phyloP scores from a whole-genome alignment of 1,139 yeast species.

The Suhomyces bribrorum region DNA sequence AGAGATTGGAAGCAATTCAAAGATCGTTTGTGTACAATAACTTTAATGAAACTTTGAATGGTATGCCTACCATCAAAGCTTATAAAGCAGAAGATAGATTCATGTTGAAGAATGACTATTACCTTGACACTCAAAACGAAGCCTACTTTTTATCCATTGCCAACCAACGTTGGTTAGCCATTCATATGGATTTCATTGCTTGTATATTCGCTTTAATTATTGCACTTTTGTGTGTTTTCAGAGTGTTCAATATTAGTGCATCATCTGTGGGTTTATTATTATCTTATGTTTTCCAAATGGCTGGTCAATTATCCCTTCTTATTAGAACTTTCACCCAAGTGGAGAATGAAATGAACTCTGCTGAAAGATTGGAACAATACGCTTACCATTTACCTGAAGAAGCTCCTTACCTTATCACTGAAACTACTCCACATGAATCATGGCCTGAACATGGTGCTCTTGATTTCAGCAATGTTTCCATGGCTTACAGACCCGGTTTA shows the following conservation, averaged over 20 bases:
- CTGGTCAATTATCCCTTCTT: slow-evolving; percentile 49
- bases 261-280: slow-evolving; percentile 72
- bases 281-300: slow-evolving; percentile 55
- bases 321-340: slow-evolving; percentile 62
- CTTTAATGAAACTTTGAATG: slow-evolving; percentile 73
- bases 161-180: slow-evolving; percentile 77
- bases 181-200: slow-evolving; percentile 56
- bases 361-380: slow-evolving; percentile 75
- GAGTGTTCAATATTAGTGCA: slow-evolving; percentile 62
- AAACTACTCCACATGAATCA: slow-evolving; percentile 50
- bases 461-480: slow-evolving; percentile 53
- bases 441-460: slow-evolving; percentile 54
- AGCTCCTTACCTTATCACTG: slow-evolving; percentile 43
- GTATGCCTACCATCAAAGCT: slow-evolving; percentile 69
- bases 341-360: slow-evolving; percentile 83
- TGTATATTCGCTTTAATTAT: slow-evolving; percentile 44
- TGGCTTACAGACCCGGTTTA: slow-evolving; percentile 74
- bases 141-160: slow-evolving; percentile 68
- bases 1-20: slow-evolving; percentile 75
- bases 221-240: slow-evolving; percentile 60
- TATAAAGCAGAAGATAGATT: slow-evolving; percentile 55
- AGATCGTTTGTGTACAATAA: slow-evolving; percentile 78
- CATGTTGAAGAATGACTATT: slow-evolving; percentile 45
- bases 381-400: slow-evolving; percentile 51
- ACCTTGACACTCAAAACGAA: slow-evolving; percentile 67